Base-by-base conservation (phyloP, 2,329 filamentous ascomycete genomes). In the Torrubiellomyces zombiae region DNA sequence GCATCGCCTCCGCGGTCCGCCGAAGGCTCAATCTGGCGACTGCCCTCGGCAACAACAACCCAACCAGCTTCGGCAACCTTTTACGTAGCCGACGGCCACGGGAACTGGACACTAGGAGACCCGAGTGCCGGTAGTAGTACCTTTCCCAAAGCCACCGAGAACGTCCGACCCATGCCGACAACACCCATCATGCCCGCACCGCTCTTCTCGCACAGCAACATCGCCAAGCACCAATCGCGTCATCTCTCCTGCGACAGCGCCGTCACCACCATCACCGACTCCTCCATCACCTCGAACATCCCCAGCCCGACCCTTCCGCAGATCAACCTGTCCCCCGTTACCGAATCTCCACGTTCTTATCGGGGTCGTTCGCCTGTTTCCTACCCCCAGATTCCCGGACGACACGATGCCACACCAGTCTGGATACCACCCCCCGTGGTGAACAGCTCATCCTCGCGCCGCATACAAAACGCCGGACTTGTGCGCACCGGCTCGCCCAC, bases 81-180 rank as follows among this genome's bases (percentile, higher is more conserved):
- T 21, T 67, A 64, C 33, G 51, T 65, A 23, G 55, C 61, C 17
- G 62, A 68, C 37, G 57, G 52, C 38, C 50, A 51, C 33, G 59
- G 62, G 1, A 67, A 67, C 37, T 67, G 63, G 63, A 51, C 63
- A 10, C 47, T 65, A 6, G 51, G 52, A 18, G 56, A 55, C 30
- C 34, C 47, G 5, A 44, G n/a, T n/a, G n/a, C n/a, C n/a, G n/a
- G n/a, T n/a, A n/a, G n/a, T n/a, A n/a, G n/a, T n/a, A n/a, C n/a
- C n/a, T n/a, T n/a, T n/a, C n/a, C n/a, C n/a, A n/a, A 24, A 11
- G 6, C 15, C 7, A 15, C 14, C 21, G 9, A 14, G 18, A 8
- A 17, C 9, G 15, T 11, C 14, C 14, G 2, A 2, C 22, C 14
- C 22, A 16, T 6, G 23, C 23, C 14, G n/a, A n/a, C n/a, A n/a